Evolutionary conservation across 139 green algal species (phyloP).

Genomic region (Microglena sp.): DNA sequence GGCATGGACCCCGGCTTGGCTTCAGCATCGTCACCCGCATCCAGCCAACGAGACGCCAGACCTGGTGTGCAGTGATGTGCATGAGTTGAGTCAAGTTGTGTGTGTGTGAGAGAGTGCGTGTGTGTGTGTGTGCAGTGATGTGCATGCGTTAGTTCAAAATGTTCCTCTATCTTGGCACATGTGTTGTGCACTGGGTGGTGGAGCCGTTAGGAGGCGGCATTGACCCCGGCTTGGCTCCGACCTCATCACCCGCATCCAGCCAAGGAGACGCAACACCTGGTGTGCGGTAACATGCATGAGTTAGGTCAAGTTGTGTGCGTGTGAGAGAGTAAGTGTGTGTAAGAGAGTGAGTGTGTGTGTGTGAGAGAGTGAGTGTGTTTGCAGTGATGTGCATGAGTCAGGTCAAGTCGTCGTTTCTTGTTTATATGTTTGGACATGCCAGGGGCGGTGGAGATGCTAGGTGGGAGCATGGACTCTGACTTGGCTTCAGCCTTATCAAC

Average conservation of each 20-base stretch:
- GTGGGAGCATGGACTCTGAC: no score
- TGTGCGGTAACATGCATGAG: slow-evolving; percentile 3
- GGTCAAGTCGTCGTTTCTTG: background rate
- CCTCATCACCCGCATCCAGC: slow-evolving; percentile 4
- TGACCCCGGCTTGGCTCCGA: no score
- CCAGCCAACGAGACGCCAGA: slow-evolving; percentile 7
- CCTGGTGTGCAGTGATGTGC: slow-evolving; percentile 5
- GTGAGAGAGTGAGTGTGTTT: slow-evolving; percentile 9
- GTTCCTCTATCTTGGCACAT: background rate
- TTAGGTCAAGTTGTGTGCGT: slow-evolving; percentile 1
- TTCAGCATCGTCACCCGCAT: background rate
- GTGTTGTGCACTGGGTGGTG: background rate
- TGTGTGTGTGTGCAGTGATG: slow-evolving; percentile 5
- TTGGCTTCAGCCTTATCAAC: no score
- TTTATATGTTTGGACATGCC: no score
- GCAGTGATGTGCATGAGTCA: no score
- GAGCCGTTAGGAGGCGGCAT: background rate
- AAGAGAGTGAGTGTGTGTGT: background rate
- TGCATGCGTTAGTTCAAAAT: background rate
- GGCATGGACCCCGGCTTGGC: background rate
- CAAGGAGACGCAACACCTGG: slow-evolving; percentile 15
- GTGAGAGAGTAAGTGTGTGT: no score
- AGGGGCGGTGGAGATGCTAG: no score
- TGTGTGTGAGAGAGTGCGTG: background rate
- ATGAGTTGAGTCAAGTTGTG: no score